Evolutionary conservation across 2,329 filamentous ascomycete genomes (phyloP), one percentile per base, ranked within the genome.

Genomic region (Massarina eburnea): DNA sequence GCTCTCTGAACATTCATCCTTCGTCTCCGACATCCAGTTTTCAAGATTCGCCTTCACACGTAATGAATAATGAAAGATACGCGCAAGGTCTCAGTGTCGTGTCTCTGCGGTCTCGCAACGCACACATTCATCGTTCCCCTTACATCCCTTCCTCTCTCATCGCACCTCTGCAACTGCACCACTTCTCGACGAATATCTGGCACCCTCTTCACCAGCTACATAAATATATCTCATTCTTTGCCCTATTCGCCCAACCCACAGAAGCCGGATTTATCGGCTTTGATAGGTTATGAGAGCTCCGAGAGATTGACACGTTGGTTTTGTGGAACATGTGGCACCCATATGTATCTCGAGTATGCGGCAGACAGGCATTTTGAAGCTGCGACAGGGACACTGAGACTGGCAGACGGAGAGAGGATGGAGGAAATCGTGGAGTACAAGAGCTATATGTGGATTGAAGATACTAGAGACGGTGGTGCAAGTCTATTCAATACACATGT

Each of bases 381-480:
- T 0, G 69, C 74, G 2, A 75, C 72, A 0, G 76, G 77, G 1
- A 61, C 61, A 0, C 50, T 77, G 33, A 26, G 24, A 10, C 24
- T 26, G 24, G 24, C 6, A 10, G 54, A 58, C 0, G 51, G 75
- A 22, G 45, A 55, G 0, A 68, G 70, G 33, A 57, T 55, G 0
- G 56, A 60, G 6, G 59, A 51, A 2, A 39, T 79, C 5, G 35
- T 67, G 3, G 38, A 59, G 14, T 57, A 58, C 21, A 52, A 54
- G 6, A 54, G 67, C 5, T 74, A 78, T 41, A 73, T 78, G 9
- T 79, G 74, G 53, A 65, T 80, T 2, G 70, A 65, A 1, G 77
- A 81, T 42, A 81, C 79, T 1, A 27, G 66, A 1, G 80, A 82
- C 55, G 80, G 79, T 1, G 79, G 80, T 0, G 70, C 76, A 0